These are phyloP conservation scores for Seminavis robusta DNA, from an alignment of 108 stramenopile genomes.

Conservation along the genomic window DNA sequence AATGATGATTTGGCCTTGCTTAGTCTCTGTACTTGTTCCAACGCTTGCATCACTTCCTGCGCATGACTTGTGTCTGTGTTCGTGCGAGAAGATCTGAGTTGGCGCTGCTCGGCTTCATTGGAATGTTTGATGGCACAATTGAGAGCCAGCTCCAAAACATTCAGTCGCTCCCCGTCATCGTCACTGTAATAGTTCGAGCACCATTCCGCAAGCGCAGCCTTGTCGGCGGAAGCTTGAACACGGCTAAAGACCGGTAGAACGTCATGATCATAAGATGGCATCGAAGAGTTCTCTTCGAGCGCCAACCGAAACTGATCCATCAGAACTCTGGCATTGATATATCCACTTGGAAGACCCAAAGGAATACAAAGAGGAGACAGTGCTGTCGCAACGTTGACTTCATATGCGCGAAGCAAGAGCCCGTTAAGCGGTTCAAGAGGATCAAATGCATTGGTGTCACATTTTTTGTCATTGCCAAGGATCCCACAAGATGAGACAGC, in stretches of 20 bases:
- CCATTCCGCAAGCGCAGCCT: constrained; percentile 76
- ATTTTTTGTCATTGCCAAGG: constrained; percentile 22
- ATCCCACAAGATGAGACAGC: constrained; percentile 1
- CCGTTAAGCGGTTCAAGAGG: constrained; percentile 56
- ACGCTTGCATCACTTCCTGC: constrained; percentile 31
- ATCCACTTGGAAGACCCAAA: constrained; percentile 68
- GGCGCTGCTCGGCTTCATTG: constrained; percentile 42
- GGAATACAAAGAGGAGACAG: constrained; percentile 68
- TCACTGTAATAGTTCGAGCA: constrained; percentile 54
- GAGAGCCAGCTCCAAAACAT: constrained; percentile 68
- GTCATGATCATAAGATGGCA: constrained; percentile 58
- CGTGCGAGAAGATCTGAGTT: too few relatives aligned
- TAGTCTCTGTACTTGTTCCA: constrained; percentile 61
- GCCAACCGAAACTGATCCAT: constrained; percentile 46
- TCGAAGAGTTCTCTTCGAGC: constrained; percentile 18
- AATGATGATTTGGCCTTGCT: constrained; percentile 44
- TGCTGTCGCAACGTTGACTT: constrained; percentile 39
- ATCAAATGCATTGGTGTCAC: constrained; percentile 45
- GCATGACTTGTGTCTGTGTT: not conserved
- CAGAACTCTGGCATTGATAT: constrained; percentile 65
- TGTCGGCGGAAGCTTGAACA: constrained; percentile 43
- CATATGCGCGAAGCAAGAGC: constrained; percentile 24
- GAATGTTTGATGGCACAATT: constrained; percentile 67
- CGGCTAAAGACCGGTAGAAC: constrained; percentile 59
- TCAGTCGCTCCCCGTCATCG: constrained; percentile 47